Conservation (phyloP, 148 eudicot genomes). For the Rhododendron molle region DNA sequence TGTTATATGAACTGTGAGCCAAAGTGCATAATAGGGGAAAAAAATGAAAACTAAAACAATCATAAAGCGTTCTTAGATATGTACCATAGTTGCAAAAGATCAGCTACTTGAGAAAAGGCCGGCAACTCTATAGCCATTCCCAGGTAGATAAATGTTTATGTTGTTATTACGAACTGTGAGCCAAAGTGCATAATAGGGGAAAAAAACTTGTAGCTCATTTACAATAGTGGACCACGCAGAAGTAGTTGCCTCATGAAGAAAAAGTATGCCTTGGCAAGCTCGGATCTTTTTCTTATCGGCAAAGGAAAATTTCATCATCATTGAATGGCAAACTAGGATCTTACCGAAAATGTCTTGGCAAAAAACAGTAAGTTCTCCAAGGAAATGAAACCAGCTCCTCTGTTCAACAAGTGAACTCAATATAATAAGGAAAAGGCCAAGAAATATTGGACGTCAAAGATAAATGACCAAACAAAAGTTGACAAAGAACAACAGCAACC, state of each 20-base stretch:
- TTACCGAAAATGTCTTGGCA: slow-evolving; percentile 81
- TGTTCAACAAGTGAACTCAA: slow-evolving; percentile 26
- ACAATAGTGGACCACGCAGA: not conserved
- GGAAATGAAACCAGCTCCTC: slow-evolving; percentile 93
- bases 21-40: not conserved
- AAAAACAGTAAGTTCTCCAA: slow-evolving; percentile 85
- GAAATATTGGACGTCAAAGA: not conserved
- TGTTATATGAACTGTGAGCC: not conserved
- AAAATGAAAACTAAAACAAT: not conserved
- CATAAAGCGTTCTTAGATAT: not conserved
- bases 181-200: not conserved
- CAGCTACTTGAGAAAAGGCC: not conserved
- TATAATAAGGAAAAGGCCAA: not conserved
- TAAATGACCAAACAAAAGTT: not conserved
- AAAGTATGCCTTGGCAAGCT: not conserved
- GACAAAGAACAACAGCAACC: slow-evolving; percentile 31
- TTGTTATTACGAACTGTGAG: not conserved
- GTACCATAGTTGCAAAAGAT: not conserved
- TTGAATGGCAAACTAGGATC: slow-evolving; percentile 13
- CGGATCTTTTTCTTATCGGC: not conserved
- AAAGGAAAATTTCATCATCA: not conserved
- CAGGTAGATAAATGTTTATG: not conserved
- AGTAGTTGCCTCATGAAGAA: not conserved
- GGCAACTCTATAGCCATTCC: not conserved
- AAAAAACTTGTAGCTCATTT: not conserved